A percentile compares a stretch with the other conserved stretches of the same genome.
Evolutionary conservation across 768 basidiomycete species (phyloP).

Genomic region (Mycena sanguinolenta): DNA sequence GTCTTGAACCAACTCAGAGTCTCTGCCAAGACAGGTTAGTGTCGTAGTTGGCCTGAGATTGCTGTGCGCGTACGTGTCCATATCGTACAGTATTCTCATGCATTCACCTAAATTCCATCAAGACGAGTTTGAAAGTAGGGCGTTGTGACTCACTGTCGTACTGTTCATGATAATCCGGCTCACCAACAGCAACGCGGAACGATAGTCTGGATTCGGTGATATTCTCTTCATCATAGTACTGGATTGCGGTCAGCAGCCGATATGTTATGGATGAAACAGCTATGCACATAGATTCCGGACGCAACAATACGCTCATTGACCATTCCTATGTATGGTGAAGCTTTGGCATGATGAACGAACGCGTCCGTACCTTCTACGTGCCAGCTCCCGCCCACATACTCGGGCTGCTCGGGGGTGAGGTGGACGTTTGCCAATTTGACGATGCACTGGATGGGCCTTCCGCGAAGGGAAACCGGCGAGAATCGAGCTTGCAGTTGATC

Average conservation of each 20-base stretch:
- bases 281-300: conserved; percentile 35
- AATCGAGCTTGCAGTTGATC: conserved; percentile 19
- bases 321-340: conserved; percentile 24
- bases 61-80: conserved; percentile 24
- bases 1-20: conserved; percentile 35
- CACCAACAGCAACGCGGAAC: conserved; percentile 31
- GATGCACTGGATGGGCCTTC: conserved; percentile 35
- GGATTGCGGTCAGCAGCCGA: not conserved
- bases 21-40: not conserved
- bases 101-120: conserved; percentile 10
- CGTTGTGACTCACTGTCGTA: conserved; percentile 27
- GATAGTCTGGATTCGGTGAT: conserved; percentile 30
- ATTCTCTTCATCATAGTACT: conserved; percentile 40
- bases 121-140: not conserved
- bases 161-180: conserved; percentile 32
- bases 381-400: conserved; percentile 41
- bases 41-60: too few relatives aligned
- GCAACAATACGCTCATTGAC: conserved; percentile 39
- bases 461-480: conserved; percentile 26
- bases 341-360: not conserved
- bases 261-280: not conserved
- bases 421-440: conserved; percentile 40
- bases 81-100: conserved; percentile 24
- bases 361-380: conserved; percentile 38
- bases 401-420: conserved; percentile 36